Evolutionary conservation across 495 filamentous ascomycete genomes (phyloP), one percentile per base, ranked within the genome.

Genomic region (Beverwykella pulmonaria): DNA sequence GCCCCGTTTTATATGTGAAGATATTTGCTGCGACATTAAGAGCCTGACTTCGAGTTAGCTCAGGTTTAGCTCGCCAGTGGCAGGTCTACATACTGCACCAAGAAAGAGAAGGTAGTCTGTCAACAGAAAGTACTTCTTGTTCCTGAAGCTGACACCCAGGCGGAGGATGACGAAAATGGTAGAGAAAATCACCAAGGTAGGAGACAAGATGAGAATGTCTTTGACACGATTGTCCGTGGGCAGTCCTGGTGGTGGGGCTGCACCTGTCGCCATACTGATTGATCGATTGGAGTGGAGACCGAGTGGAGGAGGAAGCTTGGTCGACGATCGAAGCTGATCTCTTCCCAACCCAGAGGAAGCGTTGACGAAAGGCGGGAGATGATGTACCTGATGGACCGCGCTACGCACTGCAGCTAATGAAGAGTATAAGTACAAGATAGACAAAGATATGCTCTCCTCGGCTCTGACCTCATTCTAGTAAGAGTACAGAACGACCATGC

Each of bases 81-180:
- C 4, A 61, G 14, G 10, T 49, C 8, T 25, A 17, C 58, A 26
- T 61, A 61, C 58, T 15, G 41, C 58, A 2, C 44, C 44, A 12
- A 61, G 58, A 15, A 61, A 7, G 20, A 61, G 44, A 9, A 61
- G 58, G 22, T 61, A 61, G 27, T 61, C 58, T 25, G 23, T 61
- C 25, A 61, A 23, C 7, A 52, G 44, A 23, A 50, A 49, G 12
- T 27, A 20, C 20, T 44, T 52, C 44, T 34, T 61, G 17, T 49
- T 52, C 36, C 26, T 61, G 1, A 1, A 61, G 46, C 58, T 61
- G 30, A 61, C 58, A 9, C 27, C 30, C 44, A 61, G 25, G 12
- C 58, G 22, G 44, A 49, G 22, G 19, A 32, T 14, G 17, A 61
- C 46, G 22, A 61, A 61, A 6, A 20, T 36, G 25, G 44, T 61